phyloP scores from a whole-genome alignment of 148 eudicot genomes.

The Hydrangea macrophylla region DNA sequence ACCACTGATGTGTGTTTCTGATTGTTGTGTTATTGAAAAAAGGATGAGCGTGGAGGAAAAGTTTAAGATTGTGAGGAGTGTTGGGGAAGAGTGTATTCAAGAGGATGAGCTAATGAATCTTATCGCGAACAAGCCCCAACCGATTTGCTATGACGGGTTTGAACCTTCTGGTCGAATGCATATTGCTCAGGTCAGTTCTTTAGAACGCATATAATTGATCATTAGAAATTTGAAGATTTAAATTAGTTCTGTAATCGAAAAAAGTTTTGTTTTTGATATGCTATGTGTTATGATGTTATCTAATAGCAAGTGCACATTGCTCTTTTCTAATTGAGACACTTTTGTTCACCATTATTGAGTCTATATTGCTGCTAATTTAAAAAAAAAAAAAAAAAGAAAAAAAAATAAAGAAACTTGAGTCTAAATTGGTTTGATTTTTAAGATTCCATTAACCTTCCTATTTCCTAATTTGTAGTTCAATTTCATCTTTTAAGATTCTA shows the following conservation, averaged over 20 bases:
- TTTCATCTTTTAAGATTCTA: no score
- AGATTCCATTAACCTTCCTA: no score
- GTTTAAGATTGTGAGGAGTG: constrained; percentile 42
- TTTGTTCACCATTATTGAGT: no score
- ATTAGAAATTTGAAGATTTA: background rate
- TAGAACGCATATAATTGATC: background rate
- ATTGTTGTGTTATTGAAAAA: constrained; percentile 12
- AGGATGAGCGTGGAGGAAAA: constrained; percentile 47
- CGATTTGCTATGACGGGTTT: constrained; percentile 54
- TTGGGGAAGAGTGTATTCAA: constrained; percentile 58
- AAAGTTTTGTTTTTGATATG: no score
- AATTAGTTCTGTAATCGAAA: background rate
- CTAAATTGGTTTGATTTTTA: no score
- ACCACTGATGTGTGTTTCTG: background rate
- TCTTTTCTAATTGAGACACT: no score
- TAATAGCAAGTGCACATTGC: no score
- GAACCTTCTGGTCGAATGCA: constrained; percentile 64
- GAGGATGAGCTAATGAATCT: constrained; percentile 43
- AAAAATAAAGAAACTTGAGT: no score
- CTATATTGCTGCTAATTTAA: no score
- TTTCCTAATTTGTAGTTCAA: no score
- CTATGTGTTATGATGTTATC: no score
- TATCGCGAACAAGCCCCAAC: constrained; percentile 42
- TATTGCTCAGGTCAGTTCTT: constrained; percentile 39
- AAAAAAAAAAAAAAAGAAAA: no score